Conservation (phyloP, 2,329 filamentous ascomycete genomes). For the Anisogramma anomala region DNA sequence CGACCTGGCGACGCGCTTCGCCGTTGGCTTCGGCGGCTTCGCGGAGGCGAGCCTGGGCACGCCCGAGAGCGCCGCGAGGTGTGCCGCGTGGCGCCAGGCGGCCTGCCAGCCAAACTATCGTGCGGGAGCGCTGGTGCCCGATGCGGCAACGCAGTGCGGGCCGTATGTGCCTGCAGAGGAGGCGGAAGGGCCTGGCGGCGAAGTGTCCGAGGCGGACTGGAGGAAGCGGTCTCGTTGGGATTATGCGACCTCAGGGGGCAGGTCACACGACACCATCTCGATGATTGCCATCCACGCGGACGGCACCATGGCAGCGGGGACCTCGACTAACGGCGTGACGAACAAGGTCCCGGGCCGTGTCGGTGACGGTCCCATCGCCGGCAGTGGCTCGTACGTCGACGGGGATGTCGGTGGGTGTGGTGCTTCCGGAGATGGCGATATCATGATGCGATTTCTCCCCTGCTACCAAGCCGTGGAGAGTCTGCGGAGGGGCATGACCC, state of each 20-base stretch:
- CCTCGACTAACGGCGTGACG: slow-evolving; percentile 43
- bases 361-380: slow-evolving; percentile 43
- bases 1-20: slow-evolving; percentile 42
- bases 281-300: slow-evolving; percentile 33
- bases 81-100: slow-evolving; percentile 30
- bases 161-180: slow-evolving; percentile 31
- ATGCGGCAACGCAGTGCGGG: slow-evolving; percentile 32
- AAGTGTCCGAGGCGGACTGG: slow-evolving; percentile 1
- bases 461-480: slow-evolving; percentile 48
- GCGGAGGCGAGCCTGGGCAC: slow-evolving; percentile 32
- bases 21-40: slow-evolving; percentile 38
- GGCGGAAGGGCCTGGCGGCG: slow-evolving; percentile 2
- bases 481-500: slow-evolving; percentile 35
- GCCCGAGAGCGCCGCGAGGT: slow-evolving; percentile 26
- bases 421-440: slow-evolving; percentile 44
- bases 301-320: slow-evolving; percentile 41
- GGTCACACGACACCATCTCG: slow-evolving; percentile 42
- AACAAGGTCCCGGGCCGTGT: slow-evolving; percentile 45
- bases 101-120: slow-evolving; percentile 42
- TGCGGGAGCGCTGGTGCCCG: slow-evolving; percentile 30
- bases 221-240: not conserved
- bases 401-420: slow-evolving; percentile 42
- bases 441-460: slow-evolving; percentile 46
- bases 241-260: slow-evolving; percentile 15
- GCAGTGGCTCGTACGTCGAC: slow-evolving; percentile 45